phyloP scores from a whole-genome alignment of 371 early-diverging fungal genomes.

The Mortierella sp. region DNA sequence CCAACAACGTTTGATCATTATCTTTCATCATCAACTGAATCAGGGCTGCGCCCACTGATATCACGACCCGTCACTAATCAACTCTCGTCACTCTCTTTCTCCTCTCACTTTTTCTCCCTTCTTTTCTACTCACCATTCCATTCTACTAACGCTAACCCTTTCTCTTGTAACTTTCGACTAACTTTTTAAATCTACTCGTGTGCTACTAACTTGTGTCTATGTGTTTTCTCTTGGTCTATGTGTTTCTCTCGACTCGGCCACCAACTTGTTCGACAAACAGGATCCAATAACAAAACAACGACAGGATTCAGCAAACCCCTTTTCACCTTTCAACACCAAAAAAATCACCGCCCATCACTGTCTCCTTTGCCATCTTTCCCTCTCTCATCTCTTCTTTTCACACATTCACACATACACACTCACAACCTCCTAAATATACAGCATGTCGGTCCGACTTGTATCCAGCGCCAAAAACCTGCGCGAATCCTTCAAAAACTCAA shows the following conservation, averaged over 20 bases:
- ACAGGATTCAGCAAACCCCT: neutral
- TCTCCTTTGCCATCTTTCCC: slow-evolving; percentile 8
- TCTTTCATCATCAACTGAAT: neutral
- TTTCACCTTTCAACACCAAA: neutral
- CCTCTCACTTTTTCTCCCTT: neutral
- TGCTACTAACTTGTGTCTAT: neutral
- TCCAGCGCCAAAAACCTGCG: slow-evolving; percentile 53
- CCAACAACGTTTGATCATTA: neutral
- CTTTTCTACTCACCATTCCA: neutral
- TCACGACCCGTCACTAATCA: neutral
- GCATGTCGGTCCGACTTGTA: slow-evolving; percentile 46
- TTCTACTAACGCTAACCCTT: neutral
- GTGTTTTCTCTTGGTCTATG: neutral
- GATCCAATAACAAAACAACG: neutral
- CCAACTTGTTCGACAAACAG: slow-evolving; percentile 6
- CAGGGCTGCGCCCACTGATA: neutral
- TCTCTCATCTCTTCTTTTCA: neutral
- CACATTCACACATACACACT: neutral
- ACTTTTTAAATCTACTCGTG: neutral
- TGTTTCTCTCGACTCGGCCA: slow-evolving; percentile 1
- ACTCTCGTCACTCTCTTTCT: slow-evolving; percentile 1
- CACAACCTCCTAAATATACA: neutral
- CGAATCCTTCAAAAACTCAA: slow-evolving; percentile 33
- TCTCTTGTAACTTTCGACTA: neutral
- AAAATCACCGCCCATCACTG: neutral